phyloP scores from a whole-genome alignment of 805 yeast species.

The Candida dajiaensis region DNA sequence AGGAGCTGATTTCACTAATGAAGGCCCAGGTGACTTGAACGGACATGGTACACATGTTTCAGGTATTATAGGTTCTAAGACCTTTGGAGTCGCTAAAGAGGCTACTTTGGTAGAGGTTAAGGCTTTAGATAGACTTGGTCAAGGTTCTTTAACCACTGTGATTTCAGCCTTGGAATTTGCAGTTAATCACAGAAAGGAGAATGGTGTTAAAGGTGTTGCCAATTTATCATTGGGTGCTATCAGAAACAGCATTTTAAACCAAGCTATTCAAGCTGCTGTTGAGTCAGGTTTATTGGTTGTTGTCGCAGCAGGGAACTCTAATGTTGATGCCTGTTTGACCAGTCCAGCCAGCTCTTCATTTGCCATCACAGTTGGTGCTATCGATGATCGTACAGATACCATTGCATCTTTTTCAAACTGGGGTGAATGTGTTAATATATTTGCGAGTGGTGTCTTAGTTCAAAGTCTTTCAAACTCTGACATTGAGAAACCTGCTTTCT shows the following conservation, averaged over 20 bases:
- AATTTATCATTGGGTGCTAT: constrained; percentile 79
- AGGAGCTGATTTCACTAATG: constrained; percentile 59
- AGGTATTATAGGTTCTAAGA: constrained; percentile 74
- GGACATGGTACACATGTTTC: constrained; percentile 97
- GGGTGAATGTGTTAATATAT: constrained; percentile 87
- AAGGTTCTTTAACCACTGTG: constrained; percentile 63
- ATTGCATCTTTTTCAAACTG: constrained; percentile 83
- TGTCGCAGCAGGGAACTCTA: constrained; percentile 85
- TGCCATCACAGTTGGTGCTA: constrained; percentile 83
- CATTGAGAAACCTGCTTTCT: constrained; percentile 17
- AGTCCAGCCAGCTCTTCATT: constrained; percentile 77
- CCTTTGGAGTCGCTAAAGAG: constrained; percentile 79
- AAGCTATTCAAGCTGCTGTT: constrained; percentile 71
- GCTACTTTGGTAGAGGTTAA: constrained; percentile 66
- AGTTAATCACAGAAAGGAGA: constrained; percentile 45
- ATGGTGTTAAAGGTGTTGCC: constrained; percentile 49
- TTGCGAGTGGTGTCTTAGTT: constrained; percentile 75
- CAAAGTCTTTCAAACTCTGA: constrained; percentile 42
- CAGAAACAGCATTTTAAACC: constrained; percentile 58
- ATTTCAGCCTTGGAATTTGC: constrained; percentile 64
- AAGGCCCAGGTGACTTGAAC: constrained; percentile 54
- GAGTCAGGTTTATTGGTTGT: constrained; percentile 66
- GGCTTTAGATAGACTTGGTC: constrained; percentile 61
- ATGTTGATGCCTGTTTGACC: constrained; percentile 70
- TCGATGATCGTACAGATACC: constrained; percentile 65